phyloP scores from a whole-genome alignment of 768 basidiomycete genomes.

The Hemileccinum rubropunctum region DNA sequence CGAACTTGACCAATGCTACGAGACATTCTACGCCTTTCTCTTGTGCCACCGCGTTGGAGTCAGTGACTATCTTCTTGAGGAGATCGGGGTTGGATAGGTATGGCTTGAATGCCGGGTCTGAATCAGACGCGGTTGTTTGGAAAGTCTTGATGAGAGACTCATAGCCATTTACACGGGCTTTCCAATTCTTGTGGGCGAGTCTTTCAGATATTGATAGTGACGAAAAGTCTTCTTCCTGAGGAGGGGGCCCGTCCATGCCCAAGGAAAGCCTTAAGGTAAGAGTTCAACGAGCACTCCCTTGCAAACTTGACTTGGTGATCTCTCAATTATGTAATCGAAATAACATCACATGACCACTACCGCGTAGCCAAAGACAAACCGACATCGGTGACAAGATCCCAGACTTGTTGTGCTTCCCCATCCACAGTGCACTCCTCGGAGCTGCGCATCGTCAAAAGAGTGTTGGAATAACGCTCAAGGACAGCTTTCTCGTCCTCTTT shows the following conservation, averaged over 20 bases:
- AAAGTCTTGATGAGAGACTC: slow-evolving; percentile 85
- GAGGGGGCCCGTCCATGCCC: slow-evolving; percentile 86
- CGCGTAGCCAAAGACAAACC: slow-evolving; percentile 52
- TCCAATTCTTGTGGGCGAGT: slow-evolving; percentile 97
- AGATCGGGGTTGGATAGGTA: slow-evolving; percentile 76
- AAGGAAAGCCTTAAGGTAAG: slow-evolving; percentile 7
- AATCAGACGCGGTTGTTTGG: slow-evolving; percentile 85
- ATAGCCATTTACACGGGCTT: slow-evolving; percentile 93
- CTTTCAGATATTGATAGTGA: slow-evolving; percentile 73
- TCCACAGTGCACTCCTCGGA: slow-evolving; percentile 47
- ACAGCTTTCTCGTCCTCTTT: slow-evolving; percentile 52
- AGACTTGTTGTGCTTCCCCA: slow-evolving; percentile 50
- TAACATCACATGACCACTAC: slow-evolving; percentile 27
- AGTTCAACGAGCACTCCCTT: slow-evolving; percentile 6
- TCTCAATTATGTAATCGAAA: slow-evolving; percentile 22
- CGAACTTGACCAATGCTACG: slow-evolving; percentile 82
- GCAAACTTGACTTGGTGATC: slow-evolving; percentile 5
- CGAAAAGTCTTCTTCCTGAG: slow-evolving; percentile 92
- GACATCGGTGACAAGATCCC: slow-evolving; percentile 56
- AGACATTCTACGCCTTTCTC: slow-evolving; percentile 95
- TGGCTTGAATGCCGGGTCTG: slow-evolving; percentile 90
- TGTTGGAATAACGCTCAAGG: slow-evolving; percentile 46
- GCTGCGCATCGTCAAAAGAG: slow-evolving; percentile 39
- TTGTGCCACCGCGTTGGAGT: slow-evolving; percentile 95
- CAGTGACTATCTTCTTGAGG: slow-evolving; percentile 84